These are phyloP conservation scores for Eutypa lata DNA, from an alignment of 2,329 filamentous ascomycete genomes.

Conservation along the genomic window DNA sequence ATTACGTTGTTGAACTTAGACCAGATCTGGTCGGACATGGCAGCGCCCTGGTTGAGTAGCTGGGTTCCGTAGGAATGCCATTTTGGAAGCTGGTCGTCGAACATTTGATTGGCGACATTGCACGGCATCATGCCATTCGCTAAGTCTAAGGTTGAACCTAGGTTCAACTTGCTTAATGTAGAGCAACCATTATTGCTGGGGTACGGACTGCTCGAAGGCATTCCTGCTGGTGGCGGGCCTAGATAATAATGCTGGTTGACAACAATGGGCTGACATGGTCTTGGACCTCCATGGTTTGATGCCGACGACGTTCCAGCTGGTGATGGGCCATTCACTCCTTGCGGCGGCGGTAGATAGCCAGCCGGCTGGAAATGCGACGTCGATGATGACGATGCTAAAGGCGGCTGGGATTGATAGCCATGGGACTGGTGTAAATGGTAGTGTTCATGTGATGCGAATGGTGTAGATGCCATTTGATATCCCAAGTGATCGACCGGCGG, in stretches of 20 bases:
- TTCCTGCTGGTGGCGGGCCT: constrained; percentile 18
- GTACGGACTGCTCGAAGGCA: constrained; percentile 13
- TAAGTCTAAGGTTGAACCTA: constrained; percentile 40
- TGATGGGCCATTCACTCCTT: constrained; percentile 13
- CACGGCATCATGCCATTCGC: constrained; percentile 39
- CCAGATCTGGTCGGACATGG: constrained; percentile 57
- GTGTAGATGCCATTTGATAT: constrained; percentile 7
- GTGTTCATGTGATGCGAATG: constrained; percentile 1
- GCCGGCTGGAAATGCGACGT: constrained; percentile 3
- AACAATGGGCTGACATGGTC: constrained; percentile 38
- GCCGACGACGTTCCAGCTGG: constrained; percentile 20
- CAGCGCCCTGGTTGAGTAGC: constrained; percentile 42
- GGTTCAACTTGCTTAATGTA: constrained; percentile 32
- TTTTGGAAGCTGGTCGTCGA: constrained; percentile 41
- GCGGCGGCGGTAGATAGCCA: constrained; percentile 12
- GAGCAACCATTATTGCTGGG: constrained; percentile 12
- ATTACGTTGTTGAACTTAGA: constrained; percentile 65
- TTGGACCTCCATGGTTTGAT: constrained; percentile 23
- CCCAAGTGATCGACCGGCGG: constrained; percentile 12
- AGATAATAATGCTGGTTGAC: constrained; percentile 54
- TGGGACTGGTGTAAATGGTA: background rate
- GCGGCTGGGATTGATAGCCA: background rate
- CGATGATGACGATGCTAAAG: background rate
- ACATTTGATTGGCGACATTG: constrained; percentile 31
- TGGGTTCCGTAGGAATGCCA: constrained; percentile 42